A percentile compares a stretch with the other conserved stretches of the same genome.
phyloP scores from a whole-genome alignment of 1,284 basidiomycete genomes.

The Melampsora americana region DNA sequence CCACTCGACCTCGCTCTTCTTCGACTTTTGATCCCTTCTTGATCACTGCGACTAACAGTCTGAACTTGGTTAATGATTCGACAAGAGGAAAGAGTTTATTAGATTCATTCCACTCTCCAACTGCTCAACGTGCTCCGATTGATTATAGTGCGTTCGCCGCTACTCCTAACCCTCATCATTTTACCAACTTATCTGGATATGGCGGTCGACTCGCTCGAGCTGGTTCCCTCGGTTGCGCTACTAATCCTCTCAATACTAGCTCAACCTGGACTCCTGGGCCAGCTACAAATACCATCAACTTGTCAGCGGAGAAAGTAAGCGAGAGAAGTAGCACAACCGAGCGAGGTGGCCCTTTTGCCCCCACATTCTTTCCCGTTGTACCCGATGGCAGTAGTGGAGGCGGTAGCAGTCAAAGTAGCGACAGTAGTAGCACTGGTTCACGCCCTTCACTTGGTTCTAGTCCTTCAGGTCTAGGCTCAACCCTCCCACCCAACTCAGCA shows the following conservation, averaged over 20 bases:
- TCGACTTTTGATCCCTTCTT: not conserved
- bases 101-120: not conserved
- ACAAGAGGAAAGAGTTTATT: not conserved
- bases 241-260: not conserved
- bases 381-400: not conserved
- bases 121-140: not conserved
- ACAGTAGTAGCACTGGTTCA: not conserved
- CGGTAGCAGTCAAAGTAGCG: not conserved
- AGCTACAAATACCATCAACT: not conserved
- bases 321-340: not conserved
- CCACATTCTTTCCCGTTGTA: not conserved
- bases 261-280: no score
- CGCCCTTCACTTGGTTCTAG: not conserved
- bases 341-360: not conserved
- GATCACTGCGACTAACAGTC: not conserved
- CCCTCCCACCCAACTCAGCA: conserved; percentile 46
- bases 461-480: conserved; percentile 47
- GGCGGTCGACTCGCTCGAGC: not conserved
- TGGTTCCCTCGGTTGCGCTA: not conserved
- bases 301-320: not conserved
- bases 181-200: not conserved
- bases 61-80: not conserved
- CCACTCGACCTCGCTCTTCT: not conserved
- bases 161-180: not conserved
- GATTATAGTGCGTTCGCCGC: not conserved